Evolutionary conservation across 2,329 filamentous ascomycete species (phyloP).

Genomic region (Setomelanomma holmii): DNA sequence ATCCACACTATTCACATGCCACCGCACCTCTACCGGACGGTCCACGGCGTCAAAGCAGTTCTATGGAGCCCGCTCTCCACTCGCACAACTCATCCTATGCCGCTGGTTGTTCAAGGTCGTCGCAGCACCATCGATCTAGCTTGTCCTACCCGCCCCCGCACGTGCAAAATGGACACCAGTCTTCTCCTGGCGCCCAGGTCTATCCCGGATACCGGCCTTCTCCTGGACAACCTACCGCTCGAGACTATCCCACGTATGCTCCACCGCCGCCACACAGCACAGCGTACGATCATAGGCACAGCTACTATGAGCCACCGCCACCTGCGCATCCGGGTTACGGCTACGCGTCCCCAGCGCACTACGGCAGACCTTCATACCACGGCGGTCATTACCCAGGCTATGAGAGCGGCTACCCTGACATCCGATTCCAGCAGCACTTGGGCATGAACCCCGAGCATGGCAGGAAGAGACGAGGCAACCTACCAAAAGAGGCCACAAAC

Average conservation of each 20-base stretch:
- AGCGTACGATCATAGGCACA: constrained; percentile 29
- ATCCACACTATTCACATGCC: constrained; percentile 15
- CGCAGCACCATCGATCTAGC: constrained; percentile 38
- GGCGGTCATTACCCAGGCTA: constrained; percentile 17
- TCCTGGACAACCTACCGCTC: constrained; percentile 10
- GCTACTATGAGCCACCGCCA: constrained; percentile 35
- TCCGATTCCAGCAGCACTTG: constrained; percentile 39
- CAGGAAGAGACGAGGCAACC: constrained; percentile 74
- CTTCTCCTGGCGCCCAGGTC: constrained; percentile 28
- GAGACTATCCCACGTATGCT: constrained; percentile 16
- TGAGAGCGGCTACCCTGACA: constrained; percentile 29
- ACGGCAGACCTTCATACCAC: neutral
- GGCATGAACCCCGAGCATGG: constrained; percentile 38
- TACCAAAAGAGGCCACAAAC: constrained; percentile 89
- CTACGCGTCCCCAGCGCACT: neutral
- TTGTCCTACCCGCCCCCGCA: constrained; percentile 31
- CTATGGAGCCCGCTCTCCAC: constrained; percentile 32
- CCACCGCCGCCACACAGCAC: constrained; percentile 14
- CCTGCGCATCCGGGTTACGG: neutral
- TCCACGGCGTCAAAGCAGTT: constrained; percentile 26
- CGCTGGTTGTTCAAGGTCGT: constrained; percentile 7
- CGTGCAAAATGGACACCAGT: constrained; percentile 36
- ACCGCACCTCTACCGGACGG: neutral
- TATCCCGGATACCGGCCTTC: constrained; percentile 15
- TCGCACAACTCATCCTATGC: constrained; percentile 18